Conservation (phyloP, 2,329 filamentous ascomycete species). For the Gyromitra esculenta region DNA sequence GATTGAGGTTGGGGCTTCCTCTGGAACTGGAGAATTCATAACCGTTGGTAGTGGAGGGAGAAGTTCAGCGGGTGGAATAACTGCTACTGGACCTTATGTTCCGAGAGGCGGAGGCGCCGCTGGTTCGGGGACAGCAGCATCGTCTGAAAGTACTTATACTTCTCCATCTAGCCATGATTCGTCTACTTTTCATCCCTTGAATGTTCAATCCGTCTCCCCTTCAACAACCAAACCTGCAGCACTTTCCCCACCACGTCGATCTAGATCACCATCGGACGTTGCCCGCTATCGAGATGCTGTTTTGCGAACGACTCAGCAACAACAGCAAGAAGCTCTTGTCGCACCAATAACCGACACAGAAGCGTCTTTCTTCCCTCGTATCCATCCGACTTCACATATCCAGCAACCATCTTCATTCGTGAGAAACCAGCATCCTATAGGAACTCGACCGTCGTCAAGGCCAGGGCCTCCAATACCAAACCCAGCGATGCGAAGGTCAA, state of each 20-base stretch:
- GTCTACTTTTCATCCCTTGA: constrained; percentile 39
- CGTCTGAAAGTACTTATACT: constrained; percentile 50
- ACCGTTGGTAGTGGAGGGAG: constrained; percentile 42
- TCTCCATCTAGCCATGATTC: constrained; percentile 53
- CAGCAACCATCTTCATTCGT: constrained; percentile 57
- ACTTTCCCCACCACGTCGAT: constrained; percentile 43
- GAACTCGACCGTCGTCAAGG: constrained; percentile 36
- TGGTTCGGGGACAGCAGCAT: constrained; percentile 44
- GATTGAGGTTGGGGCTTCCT: constrained; percentile 54
- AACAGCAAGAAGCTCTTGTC: constrained; percentile 49
- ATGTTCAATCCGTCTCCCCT: constrained; percentile 37
- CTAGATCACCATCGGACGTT: constrained; percentile 49
- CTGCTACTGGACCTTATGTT: constrained; percentile 49
- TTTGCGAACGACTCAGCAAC: constrained; percentile 51
- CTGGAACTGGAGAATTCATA: constrained; percentile 48
- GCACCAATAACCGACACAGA: constrained; percentile 38
- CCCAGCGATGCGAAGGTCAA: constrained; percentile 43
- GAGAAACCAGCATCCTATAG: constrained; percentile 55
- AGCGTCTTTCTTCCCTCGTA: constrained; percentile 51
- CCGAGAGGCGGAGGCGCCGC: constrained; percentile 30
- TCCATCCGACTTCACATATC: constrained; percentile 56
- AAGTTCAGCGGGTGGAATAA: constrained; percentile 44
- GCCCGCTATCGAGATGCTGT: constrained; percentile 51
- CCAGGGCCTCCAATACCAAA: constrained; percentile 48
- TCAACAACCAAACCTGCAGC: constrained; percentile 37